Conservation (phyloP, 805 yeast species). For the Suhomyces sp. region DNA sequence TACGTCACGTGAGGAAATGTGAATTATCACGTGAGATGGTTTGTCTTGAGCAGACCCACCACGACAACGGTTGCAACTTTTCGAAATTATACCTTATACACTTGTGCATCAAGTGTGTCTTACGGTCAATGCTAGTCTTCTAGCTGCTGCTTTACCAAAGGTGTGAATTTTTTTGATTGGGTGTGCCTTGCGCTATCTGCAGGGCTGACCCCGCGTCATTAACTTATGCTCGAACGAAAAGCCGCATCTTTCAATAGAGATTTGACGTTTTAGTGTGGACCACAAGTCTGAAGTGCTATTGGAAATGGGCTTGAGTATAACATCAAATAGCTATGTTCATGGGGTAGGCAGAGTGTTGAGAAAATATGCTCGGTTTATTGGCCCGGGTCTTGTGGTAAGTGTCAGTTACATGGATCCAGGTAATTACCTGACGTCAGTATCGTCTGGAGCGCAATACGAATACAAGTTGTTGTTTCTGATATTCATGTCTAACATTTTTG, state of each 20-base stretch:
- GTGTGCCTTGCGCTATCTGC: background rate
- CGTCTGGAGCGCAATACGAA: constrained; percentile 79
- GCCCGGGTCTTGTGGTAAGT: constrained; percentile 85
- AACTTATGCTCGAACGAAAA: background rate
- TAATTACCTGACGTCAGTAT: constrained; percentile 84
- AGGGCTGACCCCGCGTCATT: background rate
- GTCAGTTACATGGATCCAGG: constrained; percentile 96
- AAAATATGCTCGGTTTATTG: constrained; percentile 68
- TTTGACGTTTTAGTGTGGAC: background rate
- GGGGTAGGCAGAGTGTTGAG: constrained; percentile 21
- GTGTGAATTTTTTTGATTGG: background rate
- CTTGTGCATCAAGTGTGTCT: too few relatives aligned
- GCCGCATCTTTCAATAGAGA: background rate
- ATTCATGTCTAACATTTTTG: constrained; percentile 76
- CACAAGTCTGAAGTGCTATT: background rate
- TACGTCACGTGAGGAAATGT: background rate
- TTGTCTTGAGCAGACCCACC: background rate
- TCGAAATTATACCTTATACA: too few relatives aligned
- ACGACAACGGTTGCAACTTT: background rate
- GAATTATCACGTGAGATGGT: background rate
- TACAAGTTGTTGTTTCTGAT: constrained; percentile 72
- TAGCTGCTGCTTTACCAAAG: background rate
- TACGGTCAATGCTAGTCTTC: too few relatives aligned
- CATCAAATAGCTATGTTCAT: background rate
- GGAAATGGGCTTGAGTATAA: background rate